Percentiles rank a stretch among this genome's conserved stretches.
These are phyloP conservation scores for Pseudonitzschia multistriata DNA, from an alignment of 108 stramenopile species.

Conservation along the genomic window DNA sequence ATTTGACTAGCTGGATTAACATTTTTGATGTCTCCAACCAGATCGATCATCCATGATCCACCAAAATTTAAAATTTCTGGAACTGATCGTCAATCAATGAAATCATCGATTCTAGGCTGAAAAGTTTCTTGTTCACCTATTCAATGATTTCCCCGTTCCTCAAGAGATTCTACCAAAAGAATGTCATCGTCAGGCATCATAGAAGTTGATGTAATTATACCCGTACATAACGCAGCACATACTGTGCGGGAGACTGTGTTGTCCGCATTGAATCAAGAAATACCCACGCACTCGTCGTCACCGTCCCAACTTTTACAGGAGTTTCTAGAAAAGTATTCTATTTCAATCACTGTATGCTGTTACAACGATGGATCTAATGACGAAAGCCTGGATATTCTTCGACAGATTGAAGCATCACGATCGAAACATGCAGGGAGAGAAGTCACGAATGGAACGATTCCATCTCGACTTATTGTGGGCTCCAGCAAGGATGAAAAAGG, in stretches of 20 bases:
- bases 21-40: no score
- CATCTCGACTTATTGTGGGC: slow-evolving; percentile 31
- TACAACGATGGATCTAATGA: slow-evolving; percentile 82
- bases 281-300: slow-evolving; percentile 23
- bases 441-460: slow-evolving; percentile 15
- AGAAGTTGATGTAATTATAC: slow-evolving; percentile 74
- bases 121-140: no score
- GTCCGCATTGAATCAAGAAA: slow-evolving; percentile 66
- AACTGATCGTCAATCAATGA: neutral
- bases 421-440: neutral
- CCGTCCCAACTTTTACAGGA: neutral
- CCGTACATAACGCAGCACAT: slow-evolving; percentile 73
- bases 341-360: slow-evolving; percentile 70
- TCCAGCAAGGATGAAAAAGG: slow-evolving; percentile 30
- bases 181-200: neutral
- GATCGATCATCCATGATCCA: no score
- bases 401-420: slow-evolving; percentile 22
- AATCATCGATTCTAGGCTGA: no score
- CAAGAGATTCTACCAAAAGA: neutral
- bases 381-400: slow-evolving; percentile 48
- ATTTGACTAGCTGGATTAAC: no score
- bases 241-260: slow-evolving; percentile 66
- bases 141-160: no score
- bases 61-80: no score
- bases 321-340: slow-evolving; percentile 16